phyloP scores from a whole-genome alignment of 1,284 basidiomycete species.

The Ganoderma lucidum region DNA sequence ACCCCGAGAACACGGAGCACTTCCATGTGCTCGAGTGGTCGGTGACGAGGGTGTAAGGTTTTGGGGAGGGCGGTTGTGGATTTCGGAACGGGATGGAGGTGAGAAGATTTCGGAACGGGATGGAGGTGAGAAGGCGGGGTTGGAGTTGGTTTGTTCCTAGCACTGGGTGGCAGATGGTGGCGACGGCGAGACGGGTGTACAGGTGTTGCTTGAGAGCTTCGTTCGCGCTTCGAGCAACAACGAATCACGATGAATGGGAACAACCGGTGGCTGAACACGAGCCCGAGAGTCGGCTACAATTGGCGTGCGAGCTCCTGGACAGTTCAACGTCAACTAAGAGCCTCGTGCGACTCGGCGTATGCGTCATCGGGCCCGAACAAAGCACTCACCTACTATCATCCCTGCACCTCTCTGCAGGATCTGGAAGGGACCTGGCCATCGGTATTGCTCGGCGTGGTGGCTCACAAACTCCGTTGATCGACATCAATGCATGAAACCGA shows the following conservation, averaged over 20 bases:
- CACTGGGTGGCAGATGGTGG: not conserved
- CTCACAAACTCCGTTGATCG: not conserved
- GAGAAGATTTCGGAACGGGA: not conserved
- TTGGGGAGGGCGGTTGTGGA: not conserved
- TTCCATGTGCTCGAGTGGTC: slow-evolving; percentile 36
- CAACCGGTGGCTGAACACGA: not conserved
- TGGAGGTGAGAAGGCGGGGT: not conserved
- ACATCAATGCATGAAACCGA: not conserved
- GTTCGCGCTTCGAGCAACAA: not conserved
- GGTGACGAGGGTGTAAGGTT: slow-evolving; percentile 9
- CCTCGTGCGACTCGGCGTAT: not conserved
- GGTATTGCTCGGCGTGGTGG: not conserved
- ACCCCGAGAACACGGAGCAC: slow-evolving; percentile 18
- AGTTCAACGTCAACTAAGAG: not conserved
- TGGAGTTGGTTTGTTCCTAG: not conserved
- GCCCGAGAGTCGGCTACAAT: not conserved
- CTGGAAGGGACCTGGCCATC: not conserved
- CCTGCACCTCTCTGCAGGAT: not conserved
- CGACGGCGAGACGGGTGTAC: not conserved
- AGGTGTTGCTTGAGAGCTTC: not conserved
- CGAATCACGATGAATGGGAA: not conserved
- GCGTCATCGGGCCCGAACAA: not conserved
- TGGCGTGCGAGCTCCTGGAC: not conserved
- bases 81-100: not conserved
- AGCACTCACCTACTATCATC: not conserved